Evolutionary conservation across 2,329 filamentous ascomycete species (phyloP).

Genomic region (Aspergillus thermomutatus): DNA sequence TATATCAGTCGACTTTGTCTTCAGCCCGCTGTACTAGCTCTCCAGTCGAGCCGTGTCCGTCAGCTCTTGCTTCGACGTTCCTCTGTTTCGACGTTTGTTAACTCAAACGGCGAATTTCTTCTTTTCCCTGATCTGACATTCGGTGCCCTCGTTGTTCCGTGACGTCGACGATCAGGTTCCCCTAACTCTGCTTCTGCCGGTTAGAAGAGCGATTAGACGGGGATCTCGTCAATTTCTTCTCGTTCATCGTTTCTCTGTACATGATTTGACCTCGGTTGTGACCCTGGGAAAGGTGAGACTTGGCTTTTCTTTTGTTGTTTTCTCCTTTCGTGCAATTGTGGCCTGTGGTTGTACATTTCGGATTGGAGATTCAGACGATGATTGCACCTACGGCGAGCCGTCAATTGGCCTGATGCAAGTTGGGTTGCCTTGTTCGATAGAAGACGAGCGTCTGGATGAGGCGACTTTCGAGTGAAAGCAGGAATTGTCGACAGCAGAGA

Average conservation of each 20-base stretch:
- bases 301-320: conserved; percentile 8
- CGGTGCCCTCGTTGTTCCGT: conserved; percentile 31
- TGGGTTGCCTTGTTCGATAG: conserved; percentile 5
- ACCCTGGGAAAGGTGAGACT: conserved; percentile 21
- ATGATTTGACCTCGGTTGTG: conserved; percentile 23
- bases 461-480: conserved; percentile 8
- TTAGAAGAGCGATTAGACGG: conserved; percentile 37
- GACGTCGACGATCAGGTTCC: conserved; percentile 29
- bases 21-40: conserved; percentile 30
- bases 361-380: background rate
- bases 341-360: background rate
- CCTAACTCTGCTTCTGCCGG: conserved; percentile 38
- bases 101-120: conserved; percentile 34
- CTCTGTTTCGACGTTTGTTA: conserved; percentile 38
- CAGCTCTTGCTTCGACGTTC: conserved; percentile 35
- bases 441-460: conserved; percentile 4
- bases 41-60: conserved; percentile 39
- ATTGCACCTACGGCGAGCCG: background rate
- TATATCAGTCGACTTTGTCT: conserved; percentile 25
- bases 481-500: conserved; percentile 7
- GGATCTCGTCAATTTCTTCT: conserved; percentile 22
- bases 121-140: conserved; percentile 22
- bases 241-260: conserved; percentile 22
- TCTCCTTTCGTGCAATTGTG: background rate
- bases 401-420: background rate